Conservation (phyloP, 1,284 basidiomycete species). For the Boletus sp. region DNA sequence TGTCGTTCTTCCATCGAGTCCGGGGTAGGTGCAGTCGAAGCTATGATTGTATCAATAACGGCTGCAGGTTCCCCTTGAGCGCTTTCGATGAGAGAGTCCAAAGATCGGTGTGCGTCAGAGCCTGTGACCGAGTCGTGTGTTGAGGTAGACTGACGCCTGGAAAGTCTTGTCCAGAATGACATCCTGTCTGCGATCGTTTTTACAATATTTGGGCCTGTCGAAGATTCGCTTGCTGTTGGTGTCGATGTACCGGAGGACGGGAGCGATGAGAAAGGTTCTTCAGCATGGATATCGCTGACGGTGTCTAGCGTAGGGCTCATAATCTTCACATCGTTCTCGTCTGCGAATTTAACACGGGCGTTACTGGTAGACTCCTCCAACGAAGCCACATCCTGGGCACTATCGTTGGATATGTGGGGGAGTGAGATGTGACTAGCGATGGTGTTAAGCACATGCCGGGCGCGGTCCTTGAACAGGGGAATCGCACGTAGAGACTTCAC, state of each 20-base stretch:
- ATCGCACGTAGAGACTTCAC: constrained; percentile 65
- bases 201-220: constrained; percentile 47
- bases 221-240: constrained; percentile 48
- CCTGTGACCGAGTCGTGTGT: constrained; percentile 12
- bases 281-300: constrained; percentile 12
- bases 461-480: constrained; percentile 59
- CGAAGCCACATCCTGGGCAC: constrained; percentile 24
- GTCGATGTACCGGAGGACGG: constrained; percentile 54
- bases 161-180: constrained; percentile 66
- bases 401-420: constrained; percentile 40
- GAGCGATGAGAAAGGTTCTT: constrained; percentile 34
- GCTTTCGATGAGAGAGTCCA: constrained; percentile 52
- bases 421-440: constrained; percentile 49
- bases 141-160: constrained; percentile 38
- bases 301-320: constrained; percentile 34
- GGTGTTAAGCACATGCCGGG: constrained; percentile 46
- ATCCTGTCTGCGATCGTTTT: constrained; percentile 60
- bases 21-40: constrained; percentile 56
- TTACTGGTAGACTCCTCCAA: constrained; percentile 18
- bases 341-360: constrained; percentile 48
- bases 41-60: constrained; percentile 52
- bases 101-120: constrained; percentile 36
- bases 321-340: constrained; percentile 40
- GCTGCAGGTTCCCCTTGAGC: constrained; percentile 45
- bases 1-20: constrained; percentile 59